These are phyloP conservation scores for Trichoderma aggressivum DNA, from an alignment of 2,329 filamentous ascomycete species.

Conservation along the genomic window DNA sequence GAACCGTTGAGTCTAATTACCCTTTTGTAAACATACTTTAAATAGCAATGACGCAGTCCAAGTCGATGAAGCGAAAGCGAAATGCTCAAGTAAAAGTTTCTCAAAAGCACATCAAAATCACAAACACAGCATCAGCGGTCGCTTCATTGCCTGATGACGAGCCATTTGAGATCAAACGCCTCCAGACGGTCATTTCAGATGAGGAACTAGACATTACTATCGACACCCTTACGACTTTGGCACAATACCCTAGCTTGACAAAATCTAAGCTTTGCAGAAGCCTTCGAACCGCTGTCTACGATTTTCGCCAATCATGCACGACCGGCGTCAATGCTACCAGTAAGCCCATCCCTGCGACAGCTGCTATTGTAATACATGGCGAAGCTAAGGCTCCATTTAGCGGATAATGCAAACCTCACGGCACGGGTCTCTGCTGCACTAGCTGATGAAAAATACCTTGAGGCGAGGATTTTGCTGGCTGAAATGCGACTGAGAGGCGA, in stretches of 20 bases:
- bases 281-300: conserved; percentile 63
- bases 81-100: conserved; percentile 34
- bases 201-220: conserved; percentile 66
- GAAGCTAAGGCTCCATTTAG: conserved; percentile 3
- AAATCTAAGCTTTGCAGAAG: conserved; percentile 68
- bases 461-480: conserved; percentile 62
- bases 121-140: conserved; percentile 33
- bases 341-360: conserved; percentile 24
- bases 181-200: conserved; percentile 54
- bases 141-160: conserved; percentile 38
- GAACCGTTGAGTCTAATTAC: neutral
- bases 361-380: neutral
- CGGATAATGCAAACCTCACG: conserved; percentile 60
- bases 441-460: conserved; percentile 61
- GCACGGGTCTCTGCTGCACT: conserved; percentile 64
- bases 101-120: conserved; percentile 39
- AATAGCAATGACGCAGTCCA: conserved; percentile 42
- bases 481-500: conserved; percentile 68
- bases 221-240: conserved; percentile 58
- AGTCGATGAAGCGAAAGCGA: conserved; percentile 46
- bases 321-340: conserved; percentile 60
- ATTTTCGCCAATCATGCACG: conserved; percentile 66
- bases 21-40: neutral
- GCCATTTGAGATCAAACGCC: conserved; percentile 44
- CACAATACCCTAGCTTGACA: conserved; percentile 58